Base-by-base conservation (phyloP, 331 rosid genomes). In the Telfairia occidentalis region DNA sequence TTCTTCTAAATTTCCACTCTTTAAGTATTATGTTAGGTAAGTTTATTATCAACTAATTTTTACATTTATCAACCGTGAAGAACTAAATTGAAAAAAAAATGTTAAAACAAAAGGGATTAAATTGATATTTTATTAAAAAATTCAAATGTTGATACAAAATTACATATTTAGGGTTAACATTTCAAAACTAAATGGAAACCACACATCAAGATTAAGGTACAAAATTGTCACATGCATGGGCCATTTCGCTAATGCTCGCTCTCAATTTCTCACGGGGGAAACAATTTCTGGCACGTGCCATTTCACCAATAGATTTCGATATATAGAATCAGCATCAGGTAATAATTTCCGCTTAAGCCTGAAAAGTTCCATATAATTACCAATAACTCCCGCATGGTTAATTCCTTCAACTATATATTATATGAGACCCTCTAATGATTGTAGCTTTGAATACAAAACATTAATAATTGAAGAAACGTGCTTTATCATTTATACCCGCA, bases 381-480 rank as follows among this genome's bases (percentile, higher is more conserved):
- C 9, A 35, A 35, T 4, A 35, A 37, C 16, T 35, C 71, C 46
- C 45, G 7, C 28, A 35, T 35, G 28, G 30, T 35, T 35, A 10
- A 64, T 64, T 35, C 30, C 28, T 9, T 64, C 37, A 10, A 64
- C 71, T 8, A 30, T 18, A 35, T n/a, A 63, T 34, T 28, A 46
- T 26, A 57, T 32, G 11, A 21, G 26, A 40, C 28, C 73, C 52
- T 66, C 29, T 30, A 66, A 40, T 66, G 52, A 66, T 66, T 66
- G 32, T 19, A 66, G 52, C 73, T 66, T 66, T 38, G 9, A 66
- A 66, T 66, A 24, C 52, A 40, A 66, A 38, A 40, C 5, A 40
- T 37, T 38, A 38, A 66, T 66, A 38, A 66, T 66, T 66, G 52
- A 66, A 66, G 11, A 67, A 67, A 67, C 37, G 54, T 67, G 74